Evolutionary conservation across 1,284 basidiomycete species (phyloP).

Genomic region (Ceratobasidium sp.): DNA sequence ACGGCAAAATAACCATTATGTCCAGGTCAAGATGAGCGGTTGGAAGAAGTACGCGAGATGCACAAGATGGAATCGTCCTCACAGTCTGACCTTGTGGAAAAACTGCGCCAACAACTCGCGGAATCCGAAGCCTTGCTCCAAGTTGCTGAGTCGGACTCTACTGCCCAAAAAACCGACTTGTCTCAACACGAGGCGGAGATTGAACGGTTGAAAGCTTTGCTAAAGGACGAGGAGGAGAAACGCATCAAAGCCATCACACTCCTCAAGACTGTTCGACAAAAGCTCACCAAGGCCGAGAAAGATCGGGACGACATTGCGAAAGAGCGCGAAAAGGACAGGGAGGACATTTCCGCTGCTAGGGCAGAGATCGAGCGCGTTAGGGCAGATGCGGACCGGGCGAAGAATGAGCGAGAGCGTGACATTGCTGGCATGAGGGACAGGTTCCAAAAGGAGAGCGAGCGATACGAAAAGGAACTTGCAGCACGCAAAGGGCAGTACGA

Average conservation of each 20-base stretch:
- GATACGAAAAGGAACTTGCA: slow-evolving; percentile 74
- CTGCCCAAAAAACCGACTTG: slow-evolving; percentile 61
- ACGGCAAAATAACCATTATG: slow-evolving; percentile 5
- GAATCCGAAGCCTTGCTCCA: slow-evolving; percentile 69
- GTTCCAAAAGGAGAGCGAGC: slow-evolving; percentile 80
- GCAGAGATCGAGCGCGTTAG: slow-evolving; percentile 43
- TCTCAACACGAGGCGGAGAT: slow-evolving; percentile 66
- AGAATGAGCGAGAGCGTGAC: slow-evolving; percentile 73
- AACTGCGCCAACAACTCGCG: slow-evolving; percentile 68
- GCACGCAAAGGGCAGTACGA: slow-evolving; percentile 75
- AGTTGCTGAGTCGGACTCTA: slow-evolving; percentile 56
- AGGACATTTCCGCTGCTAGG: slow-evolving; percentile 61
- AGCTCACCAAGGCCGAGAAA: slow-evolving; percentile 90
- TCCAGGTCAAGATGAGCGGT: slow-evolving; percentile 79
- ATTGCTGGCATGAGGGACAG: slow-evolving; percentile 68
- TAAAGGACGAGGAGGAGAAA: slow-evolving; percentile 95
- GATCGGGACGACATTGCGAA: slow-evolving; percentile 78
- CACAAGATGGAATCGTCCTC: slow-evolving; percentile 79
- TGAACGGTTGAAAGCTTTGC: slow-evolving; percentile 63
- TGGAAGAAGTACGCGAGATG: slow-evolving; percentile 82
- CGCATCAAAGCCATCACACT: slow-evolving; percentile 89
- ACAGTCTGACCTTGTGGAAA: slow-evolving; percentile 73
- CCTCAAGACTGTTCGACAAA: slow-evolving; percentile 90
- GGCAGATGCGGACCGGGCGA: slow-evolving; percentile 54
- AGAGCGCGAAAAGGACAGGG: slow-evolving; percentile 68